Percentiles rank a stretch among this genome's conserved stretches.
Evolutionary conservation across 164 flowering plant species (phyloP).

Genomic region (Dillenia suffruticosa): DNA sequence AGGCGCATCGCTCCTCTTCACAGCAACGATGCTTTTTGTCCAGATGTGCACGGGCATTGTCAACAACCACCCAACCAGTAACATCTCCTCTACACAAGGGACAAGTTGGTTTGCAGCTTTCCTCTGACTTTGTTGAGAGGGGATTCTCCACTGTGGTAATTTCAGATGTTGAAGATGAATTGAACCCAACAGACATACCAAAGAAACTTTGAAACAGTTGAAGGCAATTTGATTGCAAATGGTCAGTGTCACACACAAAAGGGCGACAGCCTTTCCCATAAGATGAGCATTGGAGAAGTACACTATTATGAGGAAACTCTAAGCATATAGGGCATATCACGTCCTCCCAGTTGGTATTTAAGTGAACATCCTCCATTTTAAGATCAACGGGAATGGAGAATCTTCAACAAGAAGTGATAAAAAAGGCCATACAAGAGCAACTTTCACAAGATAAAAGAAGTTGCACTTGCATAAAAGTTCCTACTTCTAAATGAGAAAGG

Average conservation of each 20-base stretch:
- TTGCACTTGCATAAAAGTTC: too few species aligned
- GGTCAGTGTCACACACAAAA: constrained; percentile 85
- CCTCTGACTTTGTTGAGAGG: constrained; percentile 19
- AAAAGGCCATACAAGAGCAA: too few species aligned
- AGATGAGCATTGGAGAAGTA: constrained; percentile 89
- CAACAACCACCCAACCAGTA: constrained; percentile 73
- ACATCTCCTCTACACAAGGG: constrained; percentile 98
- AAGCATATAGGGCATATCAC: constrained; percentile 88
- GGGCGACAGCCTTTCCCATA: constrained; percentile 82
- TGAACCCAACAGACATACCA: constrained; percentile 33
- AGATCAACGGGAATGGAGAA: too few species aligned
- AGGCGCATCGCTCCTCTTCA: constrained; percentile 63
- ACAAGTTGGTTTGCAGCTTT: constrained; percentile 45
- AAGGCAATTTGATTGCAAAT: constrained; percentile 86
- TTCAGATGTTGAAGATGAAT: constrained; percentile 34
- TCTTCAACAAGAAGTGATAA: too few species aligned
- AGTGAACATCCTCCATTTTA: constrained; percentile 37
- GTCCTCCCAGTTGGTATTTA: constrained; percentile 62
- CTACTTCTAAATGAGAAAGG: too few species aligned
- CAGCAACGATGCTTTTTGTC: constrained; percentile 72
- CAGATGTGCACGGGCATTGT: constrained; percentile 56
- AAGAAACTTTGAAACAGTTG: constrained; percentile 69
- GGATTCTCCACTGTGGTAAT: constrained; percentile 18
- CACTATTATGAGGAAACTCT: constrained; percentile 86
- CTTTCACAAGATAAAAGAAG: too few species aligned